Evolutionary conservation across 306 rosid genomes (phyloP).

Genomic region (Lithocarpus polystachyus): DNA sequence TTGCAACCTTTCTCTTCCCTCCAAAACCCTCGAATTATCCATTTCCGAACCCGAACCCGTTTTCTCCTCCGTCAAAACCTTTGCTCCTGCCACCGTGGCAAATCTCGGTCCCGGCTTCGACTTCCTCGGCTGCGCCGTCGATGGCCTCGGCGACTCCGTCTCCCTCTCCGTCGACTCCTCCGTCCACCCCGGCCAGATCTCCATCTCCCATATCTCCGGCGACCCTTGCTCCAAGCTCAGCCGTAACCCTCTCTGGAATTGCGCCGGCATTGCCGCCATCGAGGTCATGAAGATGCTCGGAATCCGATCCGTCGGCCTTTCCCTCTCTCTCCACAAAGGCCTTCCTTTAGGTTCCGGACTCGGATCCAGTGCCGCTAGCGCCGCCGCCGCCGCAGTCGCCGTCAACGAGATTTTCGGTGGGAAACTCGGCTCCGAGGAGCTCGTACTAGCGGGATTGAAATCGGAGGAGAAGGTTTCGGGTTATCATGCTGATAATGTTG

Average conservation of each 20-base stretch:
- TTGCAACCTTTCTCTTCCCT: conserved; percentile 53
- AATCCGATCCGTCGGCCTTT: conserved; percentile 74
- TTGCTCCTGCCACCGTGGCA: conserved; percentile 91
- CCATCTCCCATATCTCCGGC: conserved; percentile 55
- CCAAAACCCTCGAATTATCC: conserved; percentile 4
- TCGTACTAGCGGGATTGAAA: conserved; percentile 67
- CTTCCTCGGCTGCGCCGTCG: conserved; percentile 89
- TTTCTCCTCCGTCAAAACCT: conserved; percentile 58
- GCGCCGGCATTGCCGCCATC: conserved; percentile 91
- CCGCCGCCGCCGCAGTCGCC: conserved; percentile 86
- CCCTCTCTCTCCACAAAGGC: conserved; percentile 80
- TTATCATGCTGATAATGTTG: conserved; percentile 87
- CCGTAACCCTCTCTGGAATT: conserved; percentile 72
- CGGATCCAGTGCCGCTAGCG: conserved; percentile 98
- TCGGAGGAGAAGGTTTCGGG: conserved; percentile 97
- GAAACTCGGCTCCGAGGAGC: conserved; percentile 46
- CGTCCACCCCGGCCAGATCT: conserved; percentile 74
- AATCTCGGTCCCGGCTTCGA: conserved; percentile 93
- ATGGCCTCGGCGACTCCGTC: conserved; percentile 79
- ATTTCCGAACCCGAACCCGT: conserved; percentile 57
- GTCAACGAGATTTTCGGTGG: conserved; percentile 79
- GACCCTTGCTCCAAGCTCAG: conserved; percentile 52
- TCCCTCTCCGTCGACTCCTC: conserved; percentile 59
- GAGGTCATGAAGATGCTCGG: conserved; percentile 91
- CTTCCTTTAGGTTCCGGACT: conserved; percentile 82